Evolutionary conservation across 2,329 filamentous ascomycete genomes (phyloP).

Genomic region (Plectosphaerella sp.): DNA sequence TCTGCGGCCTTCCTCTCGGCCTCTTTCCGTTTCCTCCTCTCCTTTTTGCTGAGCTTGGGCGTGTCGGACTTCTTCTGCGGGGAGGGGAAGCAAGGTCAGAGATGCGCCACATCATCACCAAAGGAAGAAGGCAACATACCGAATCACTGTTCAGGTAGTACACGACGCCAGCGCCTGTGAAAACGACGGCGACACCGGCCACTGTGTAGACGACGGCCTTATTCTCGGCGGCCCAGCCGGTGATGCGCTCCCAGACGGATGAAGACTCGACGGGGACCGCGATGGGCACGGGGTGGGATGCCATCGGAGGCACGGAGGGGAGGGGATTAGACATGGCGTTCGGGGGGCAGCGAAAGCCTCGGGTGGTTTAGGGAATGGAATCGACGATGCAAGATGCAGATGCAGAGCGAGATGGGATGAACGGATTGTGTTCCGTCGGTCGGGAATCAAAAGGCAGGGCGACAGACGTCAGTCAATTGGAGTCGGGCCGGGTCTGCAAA

Average conservation of each 20-base stretch:
- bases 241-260: constrained; percentile 82
- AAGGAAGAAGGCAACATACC: constrained; percentile 33
- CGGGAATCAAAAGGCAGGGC: neutral
- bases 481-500: neutral
- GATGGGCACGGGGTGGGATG: constrained; percentile 27
- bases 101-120: neutral
- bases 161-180: constrained; percentile 84
- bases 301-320: constrained; percentile 40
- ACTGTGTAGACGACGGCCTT: constrained; percentile 95
- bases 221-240: constrained; percentile 90
- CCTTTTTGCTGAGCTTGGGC: constrained; percentile 83
- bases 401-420: no score
- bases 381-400: constrained; percentile 9
- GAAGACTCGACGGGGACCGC: constrained; percentile 50
- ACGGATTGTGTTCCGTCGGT: neutral
- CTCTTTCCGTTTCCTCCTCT: constrained; percentile 83
- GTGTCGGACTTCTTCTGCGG: constrained; percentile 30
- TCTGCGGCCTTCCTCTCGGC: constrained; percentile 55
- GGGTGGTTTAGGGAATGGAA: neutral
- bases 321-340: constrained; percentile 38
- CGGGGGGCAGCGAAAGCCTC: constrained; percentile 14
- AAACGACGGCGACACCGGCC: constrained; percentile 87
- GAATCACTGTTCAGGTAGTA: constrained; percentile 74
- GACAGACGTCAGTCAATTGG: neutral
- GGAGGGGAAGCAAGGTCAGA: neutral